Evolutionary conservation across 139 green algal genomes (phyloP).

Genomic region (Penium margaritaceum): DNA sequence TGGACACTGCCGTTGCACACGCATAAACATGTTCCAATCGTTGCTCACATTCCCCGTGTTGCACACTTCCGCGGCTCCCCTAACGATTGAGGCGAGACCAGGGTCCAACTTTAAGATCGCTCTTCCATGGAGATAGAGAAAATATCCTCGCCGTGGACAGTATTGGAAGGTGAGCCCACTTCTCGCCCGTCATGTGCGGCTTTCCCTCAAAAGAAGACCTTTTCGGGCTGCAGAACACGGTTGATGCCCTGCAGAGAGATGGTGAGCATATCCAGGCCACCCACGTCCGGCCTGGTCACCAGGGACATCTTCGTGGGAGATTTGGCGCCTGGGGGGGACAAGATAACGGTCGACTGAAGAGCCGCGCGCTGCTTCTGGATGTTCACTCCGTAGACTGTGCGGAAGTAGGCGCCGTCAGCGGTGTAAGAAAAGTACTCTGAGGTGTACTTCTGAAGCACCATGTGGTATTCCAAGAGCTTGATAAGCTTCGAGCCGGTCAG

Average conservation of each 20-base stretch:
- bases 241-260: neutral
- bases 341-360: conserved; percentile 2
- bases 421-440: neutral
- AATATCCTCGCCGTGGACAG: too few species aligned
- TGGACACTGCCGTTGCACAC: too few species aligned
- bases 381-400: conserved; percentile 7
- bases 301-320: neutral
- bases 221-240: neutral
- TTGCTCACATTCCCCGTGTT: too few species aligned
- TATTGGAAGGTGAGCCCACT: too few species aligned
- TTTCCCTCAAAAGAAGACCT: conserved; percentile 4
- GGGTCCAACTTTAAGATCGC: too few species aligned
- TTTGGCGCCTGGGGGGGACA: neutral
- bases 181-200: too few species aligned
- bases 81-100: too few species aligned
- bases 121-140: too few species aligned
- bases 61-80: too few species aligned
- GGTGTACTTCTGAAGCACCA: conserved; percentile 2
- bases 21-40: too few species aligned
- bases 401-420: neutral
- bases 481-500: conserved; percentile 2
- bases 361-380: neutral
- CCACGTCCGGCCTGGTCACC: neutral
- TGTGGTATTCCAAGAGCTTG: conserved; percentile 7
- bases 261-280: neutral